phyloP scores from a whole-genome alignment of 371 early-diverging fungal species.

The Mucor velutinosus region DNA sequence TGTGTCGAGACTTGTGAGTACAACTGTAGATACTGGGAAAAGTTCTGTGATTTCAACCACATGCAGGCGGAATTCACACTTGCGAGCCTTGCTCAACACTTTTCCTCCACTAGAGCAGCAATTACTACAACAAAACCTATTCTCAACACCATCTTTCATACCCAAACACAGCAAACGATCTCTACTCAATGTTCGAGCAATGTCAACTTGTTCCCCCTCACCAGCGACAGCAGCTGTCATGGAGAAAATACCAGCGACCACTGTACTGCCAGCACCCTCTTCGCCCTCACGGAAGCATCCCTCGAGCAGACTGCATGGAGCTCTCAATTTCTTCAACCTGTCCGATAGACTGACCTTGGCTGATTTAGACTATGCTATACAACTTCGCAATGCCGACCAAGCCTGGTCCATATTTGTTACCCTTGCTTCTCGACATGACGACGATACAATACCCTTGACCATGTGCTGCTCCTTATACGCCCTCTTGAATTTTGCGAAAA shows the following conservation, averaged over 20 bases:
- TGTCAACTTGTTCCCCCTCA: slow-evolving; percentile 18
- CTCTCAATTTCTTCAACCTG: slow-evolving; percentile 30
- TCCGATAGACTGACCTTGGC: slow-evolving; percentile 26
- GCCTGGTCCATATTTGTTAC: slow-evolving; percentile 45
- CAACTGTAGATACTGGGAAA: slow-evolving; percentile 21
- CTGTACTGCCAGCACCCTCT: slow-evolving; percentile 1
- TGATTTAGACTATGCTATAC: slow-evolving; percentile 42
- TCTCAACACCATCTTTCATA: slow-evolving; percentile 13
- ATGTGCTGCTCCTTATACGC: slow-evolving; percentile 39
- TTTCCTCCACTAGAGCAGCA: slow-evolving; percentile 25
- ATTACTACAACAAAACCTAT: slow-evolving; percentile 8
- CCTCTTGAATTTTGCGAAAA: slow-evolving; percentile 36
- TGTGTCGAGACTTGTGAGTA: slow-evolving; percentile 38
- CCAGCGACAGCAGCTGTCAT: neutral
- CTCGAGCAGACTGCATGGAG: slow-evolving; percentile 14
- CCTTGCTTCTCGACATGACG: slow-evolving; percentile 26
- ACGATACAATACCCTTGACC: slow-evolving; percentile 28
- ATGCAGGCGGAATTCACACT: slow-evolving; percentile 36
- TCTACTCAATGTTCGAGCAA: neutral
- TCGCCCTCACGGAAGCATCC: neutral
- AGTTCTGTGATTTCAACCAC: slow-evolving; percentile 17
- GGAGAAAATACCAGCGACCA: slow-evolving; percentile 9
- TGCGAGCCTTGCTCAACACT: slow-evolving; percentile 29
- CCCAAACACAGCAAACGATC: slow-evolving; percentile 13
- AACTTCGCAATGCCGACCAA: slow-evolving; percentile 39